A percentile compares a stretch with the other conserved stretches of the same genome.
Evolutionary conservation across 805 yeast genomes (phyloP).

Genomic region (Candida andamanensis): DNA sequence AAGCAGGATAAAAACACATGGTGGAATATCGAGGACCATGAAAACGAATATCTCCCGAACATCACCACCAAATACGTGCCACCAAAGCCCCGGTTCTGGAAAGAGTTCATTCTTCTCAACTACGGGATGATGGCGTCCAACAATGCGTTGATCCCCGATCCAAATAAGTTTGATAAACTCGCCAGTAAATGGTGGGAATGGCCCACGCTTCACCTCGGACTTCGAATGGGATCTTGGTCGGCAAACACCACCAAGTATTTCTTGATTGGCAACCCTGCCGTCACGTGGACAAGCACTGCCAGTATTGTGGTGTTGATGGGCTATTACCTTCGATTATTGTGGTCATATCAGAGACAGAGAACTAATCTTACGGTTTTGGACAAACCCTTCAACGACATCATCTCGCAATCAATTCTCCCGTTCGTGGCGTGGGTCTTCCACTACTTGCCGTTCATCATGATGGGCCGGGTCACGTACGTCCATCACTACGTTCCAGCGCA

Average conservation of each 20-base stretch:
- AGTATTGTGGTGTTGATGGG: conserved; percentile 18
- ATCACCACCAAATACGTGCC: conserved; percentile 31
- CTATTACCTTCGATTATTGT: conserved; percentile 14
- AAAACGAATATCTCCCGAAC: conserved; percentile 40
- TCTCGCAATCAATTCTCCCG: conserved; percentile 32
- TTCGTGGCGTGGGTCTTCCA: conserved; percentile 37
- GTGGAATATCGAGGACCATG: conserved; percentile 79
- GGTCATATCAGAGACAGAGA: conserved; percentile 32
- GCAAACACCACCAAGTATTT: conserved; percentile 56
- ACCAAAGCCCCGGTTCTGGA: conserved; percentile 50
- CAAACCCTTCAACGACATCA: conserved; percentile 21
- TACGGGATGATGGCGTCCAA: conserved; percentile 87
- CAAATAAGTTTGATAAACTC: conserved; percentile 65
- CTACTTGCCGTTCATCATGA: conserved; percentile 35
- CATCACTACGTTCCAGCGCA: conserved; percentile 44
- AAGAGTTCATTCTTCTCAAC: conserved; percentile 69
- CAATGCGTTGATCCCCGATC: conserved; percentile 75
- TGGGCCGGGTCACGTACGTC: conserved; percentile 41
- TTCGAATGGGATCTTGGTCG: conserved; percentile 73
- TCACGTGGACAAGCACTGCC: conserved; percentile 53
- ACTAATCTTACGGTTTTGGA: conserved; percentile 18
- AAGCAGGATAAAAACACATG: conserved; percentile 58
- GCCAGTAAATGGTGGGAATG: conserved; percentile 83
- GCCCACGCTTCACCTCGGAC: conserved; percentile 76
- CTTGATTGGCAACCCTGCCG: conserved; percentile 71